Evolutionary conservation across 1,139 yeast genomes (phyloP).

Genomic region (Kodamaea sp.): DNA sequence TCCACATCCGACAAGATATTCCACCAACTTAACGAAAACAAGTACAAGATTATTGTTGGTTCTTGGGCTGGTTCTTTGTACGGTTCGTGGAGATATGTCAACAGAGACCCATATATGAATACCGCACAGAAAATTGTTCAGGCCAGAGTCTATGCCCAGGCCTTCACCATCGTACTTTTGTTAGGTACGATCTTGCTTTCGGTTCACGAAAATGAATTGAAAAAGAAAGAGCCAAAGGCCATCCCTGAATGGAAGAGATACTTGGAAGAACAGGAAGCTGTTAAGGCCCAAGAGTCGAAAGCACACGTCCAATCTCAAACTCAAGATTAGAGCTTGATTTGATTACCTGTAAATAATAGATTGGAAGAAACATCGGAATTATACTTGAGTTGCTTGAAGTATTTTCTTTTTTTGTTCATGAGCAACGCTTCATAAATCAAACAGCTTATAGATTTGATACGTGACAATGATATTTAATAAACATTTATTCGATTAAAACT

Average conservation of each 20-base stretch:
- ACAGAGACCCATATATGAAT: conserved; percentile 76
- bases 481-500: too few relatives aligned
- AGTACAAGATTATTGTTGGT: conserved; percentile 73
- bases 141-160: conserved; percentile 95
- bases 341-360: too few relatives aligned
- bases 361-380: too few relatives aligned
- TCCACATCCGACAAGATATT: conserved; percentile 26
- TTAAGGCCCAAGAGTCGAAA: conserved; percentile 17
- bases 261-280: conserved; percentile 26
- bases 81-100: conserved; percentile 78
- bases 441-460: too few relatives aligned
- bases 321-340: too few relatives aligned
- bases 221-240: conserved; percentile 35
- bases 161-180: conserved; percentile 64
- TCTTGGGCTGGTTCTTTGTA: conserved; percentile 87
- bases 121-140: conserved; percentile 85
- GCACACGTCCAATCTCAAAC: too few relatives aligned
- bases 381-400: too few relatives aligned
- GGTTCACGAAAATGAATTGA: conserved; percentile 59
- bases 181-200: conserved; percentile 65
- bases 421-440: too few relatives aligned
- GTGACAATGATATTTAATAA: too few relatives aligned
- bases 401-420: too few relatives aligned
- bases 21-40: conserved; percentile 53
- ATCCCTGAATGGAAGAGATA: conserved; percentile 43